phyloP scores from a whole-genome alignment of 768 basidiomycete species.

The Kwoniella heveanensis region DNA sequence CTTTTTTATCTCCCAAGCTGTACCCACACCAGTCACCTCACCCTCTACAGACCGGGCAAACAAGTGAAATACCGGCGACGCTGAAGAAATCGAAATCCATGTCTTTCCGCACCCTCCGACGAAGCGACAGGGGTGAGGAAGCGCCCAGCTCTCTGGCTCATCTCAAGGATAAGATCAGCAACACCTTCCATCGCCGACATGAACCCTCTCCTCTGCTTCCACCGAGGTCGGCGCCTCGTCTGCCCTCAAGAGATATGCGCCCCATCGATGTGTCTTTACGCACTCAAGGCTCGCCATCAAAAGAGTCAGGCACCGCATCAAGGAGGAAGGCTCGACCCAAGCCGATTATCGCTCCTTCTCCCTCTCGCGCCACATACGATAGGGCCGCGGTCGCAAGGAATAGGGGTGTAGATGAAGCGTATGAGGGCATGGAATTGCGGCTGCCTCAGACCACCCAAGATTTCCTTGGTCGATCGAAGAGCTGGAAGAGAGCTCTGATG shows the following conservation, averaged over 20 bases:
- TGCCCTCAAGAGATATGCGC: neutral
- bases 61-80: neutral
- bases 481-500: neutral
- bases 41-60: neutral
- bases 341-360: constrained; percentile 6
- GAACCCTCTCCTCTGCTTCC: neutral
- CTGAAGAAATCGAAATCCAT: neutral
- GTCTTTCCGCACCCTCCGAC: neutral
- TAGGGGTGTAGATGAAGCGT: neutral
- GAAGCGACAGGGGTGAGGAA: neutral
- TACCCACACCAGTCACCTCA: neutral
- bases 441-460: constrained; percentile 4
- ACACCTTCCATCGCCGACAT: constrained; percentile 7
- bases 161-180: constrained; percentile 5
- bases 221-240: neutral
- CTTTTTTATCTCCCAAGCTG: neutral
- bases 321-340: neutral
- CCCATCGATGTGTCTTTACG: neutral
- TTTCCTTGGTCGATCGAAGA: neutral
- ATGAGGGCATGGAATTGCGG: neutral
- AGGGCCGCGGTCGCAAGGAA: neutral
- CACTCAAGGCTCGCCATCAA: neutral
- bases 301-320: neutral
- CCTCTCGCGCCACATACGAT: neutral
- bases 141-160: constrained; percentile 5